Conservation (phyloP, 2,329 filamentous ascomycete species). For the Chrysoporthe deuterocubensis region DNA sequence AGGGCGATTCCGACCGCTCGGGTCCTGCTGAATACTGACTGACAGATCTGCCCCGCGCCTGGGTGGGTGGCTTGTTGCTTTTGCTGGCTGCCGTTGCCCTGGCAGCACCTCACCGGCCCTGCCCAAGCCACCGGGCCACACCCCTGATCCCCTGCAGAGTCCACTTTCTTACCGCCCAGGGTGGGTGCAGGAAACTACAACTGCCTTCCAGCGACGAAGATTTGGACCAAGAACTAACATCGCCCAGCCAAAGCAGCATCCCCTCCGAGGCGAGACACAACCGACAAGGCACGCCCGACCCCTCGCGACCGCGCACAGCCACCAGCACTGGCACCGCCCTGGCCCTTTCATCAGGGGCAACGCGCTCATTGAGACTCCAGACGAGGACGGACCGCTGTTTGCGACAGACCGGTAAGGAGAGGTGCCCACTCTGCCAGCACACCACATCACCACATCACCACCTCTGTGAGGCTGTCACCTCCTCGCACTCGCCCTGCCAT, state of each 20-base stretch:
- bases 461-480: not conserved
- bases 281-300: conserved; percentile 11
- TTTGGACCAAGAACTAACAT: conserved; percentile 17
- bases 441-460: conserved; percentile 7
- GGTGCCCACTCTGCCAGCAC: conserved; percentile 19
- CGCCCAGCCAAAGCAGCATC: conserved; percentile 19
- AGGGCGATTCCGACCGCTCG: not conserved
- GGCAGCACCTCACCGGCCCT: conserved; percentile 4
- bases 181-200: conserved; percentile 5
- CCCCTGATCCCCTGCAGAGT: conserved; percentile 14
- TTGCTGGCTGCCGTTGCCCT: conserved; percentile 11
- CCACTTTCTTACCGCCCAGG: conserved; percentile 16
- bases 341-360: conserved; percentile 11
- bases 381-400: conserved; percentile 6
- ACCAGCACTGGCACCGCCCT: not conserved
- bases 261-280: not conserved
- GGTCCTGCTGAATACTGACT: not conserved
- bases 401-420: conserved; percentile 25
- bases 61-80: not conserved
- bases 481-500: not conserved
- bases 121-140: not conserved
- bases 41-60: conserved; percentile 4
- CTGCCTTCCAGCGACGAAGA: conserved; percentile 19
- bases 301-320: not conserved
- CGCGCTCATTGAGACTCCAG: not conserved